Conservation (phyloP, 257 asterid species). For the Euphrasia confusa region DNA sequence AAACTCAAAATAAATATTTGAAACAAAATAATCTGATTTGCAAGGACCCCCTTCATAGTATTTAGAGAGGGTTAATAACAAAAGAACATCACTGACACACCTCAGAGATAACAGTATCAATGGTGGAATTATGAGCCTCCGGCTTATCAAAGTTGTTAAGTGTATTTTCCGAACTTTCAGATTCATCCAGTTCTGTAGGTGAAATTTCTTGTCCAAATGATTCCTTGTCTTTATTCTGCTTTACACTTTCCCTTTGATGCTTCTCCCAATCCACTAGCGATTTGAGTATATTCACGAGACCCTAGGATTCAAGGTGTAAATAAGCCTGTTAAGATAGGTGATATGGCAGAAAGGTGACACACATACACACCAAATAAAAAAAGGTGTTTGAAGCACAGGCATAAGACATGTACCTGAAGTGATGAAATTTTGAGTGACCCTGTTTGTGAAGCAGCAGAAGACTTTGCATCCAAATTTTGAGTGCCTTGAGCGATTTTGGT, state of each 20-base stretch:
- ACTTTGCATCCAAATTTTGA: conserved; percentile 77
- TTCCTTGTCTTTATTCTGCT: conserved; percentile 37
- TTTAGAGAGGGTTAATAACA: neutral
- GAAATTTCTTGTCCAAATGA: conserved; percentile 43
- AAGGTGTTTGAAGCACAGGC: conserved; percentile 16
- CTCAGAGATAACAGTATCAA: conserved; percentile 86
- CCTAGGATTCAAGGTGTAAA: conserved; percentile 40
- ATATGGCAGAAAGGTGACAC: conserved; percentile 17
- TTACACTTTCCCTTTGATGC: conserved; percentile 52
- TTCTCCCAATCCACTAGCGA: conserved; percentile 92
- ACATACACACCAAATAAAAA: conserved; percentile 7
- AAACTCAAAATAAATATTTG: conserved; percentile 15
- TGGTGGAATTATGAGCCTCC: conserved; percentile 70
- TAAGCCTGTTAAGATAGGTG: conserved; percentile 10
- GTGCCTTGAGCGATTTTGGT: conserved; percentile 93
- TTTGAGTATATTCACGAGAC: conserved; percentile 78
- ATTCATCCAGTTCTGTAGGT: conserved; percentile 39
- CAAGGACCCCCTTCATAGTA: neutral
- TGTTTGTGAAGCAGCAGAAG: conserved; percentile 60
- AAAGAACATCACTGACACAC: conserved; percentile 29
- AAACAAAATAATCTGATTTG: conserved; percentile 30
- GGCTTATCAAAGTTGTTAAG: conserved; percentile 58
- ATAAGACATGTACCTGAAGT: conserved; percentile 57
- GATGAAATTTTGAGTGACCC: conserved; percentile 75
- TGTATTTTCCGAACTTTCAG: conserved; percentile 47